Evolutionary conservation across 2,329 filamentous ascomycete genomes (phyloP).

Genomic region (Colletotrichum sojae): DNA sequence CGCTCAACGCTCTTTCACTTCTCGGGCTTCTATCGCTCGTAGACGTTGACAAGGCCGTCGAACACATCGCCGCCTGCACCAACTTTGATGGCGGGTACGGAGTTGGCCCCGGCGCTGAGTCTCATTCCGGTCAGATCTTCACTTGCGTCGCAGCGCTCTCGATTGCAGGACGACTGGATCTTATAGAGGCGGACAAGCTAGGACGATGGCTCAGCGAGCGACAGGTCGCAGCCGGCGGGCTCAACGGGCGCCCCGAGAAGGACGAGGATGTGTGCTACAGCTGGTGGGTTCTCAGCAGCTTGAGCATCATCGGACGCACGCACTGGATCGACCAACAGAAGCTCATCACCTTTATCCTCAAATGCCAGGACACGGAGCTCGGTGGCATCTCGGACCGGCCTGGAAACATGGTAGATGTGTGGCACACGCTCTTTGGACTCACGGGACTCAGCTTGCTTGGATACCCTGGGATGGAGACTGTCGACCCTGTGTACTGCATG

Average conservation of each 20-base stretch:
- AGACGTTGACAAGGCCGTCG: slow-evolving; percentile 84
- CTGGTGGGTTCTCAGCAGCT: slow-evolving; percentile 96
- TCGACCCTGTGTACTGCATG: slow-evolving; percentile 92
- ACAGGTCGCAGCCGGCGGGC: slow-evolving; percentile 86
- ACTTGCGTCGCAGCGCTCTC: slow-evolving; percentile 90
- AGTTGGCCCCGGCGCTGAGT: slow-evolving; percentile 89
- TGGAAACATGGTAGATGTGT: slow-evolving; percentile 96
- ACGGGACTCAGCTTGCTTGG: slow-evolving; percentile 89
- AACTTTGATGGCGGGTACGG: slow-evolving; percentile 98
- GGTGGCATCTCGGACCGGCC: slow-evolving; percentile 93
- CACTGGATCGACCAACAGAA: slow-evolving; percentile 94
- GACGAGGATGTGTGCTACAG: slow-evolving; percentile 97
- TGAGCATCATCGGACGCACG: slow-evolving; percentile 88
- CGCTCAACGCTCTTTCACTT: slow-evolving; percentile 90
- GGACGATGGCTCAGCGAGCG: slow-evolving; percentile 94
- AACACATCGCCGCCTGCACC: slow-evolving; percentile 83
- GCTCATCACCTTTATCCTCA: slow-evolving; percentile 85
- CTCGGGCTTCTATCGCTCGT: slow-evolving; percentile 80
- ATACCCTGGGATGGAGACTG: slow-evolving; percentile 81
- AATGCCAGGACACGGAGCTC: slow-evolving; percentile 86
- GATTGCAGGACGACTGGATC: slow-evolving; percentile 85
- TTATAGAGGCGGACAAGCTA: slow-evolving; percentile 86
- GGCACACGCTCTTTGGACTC: slow-evolving; percentile 92
- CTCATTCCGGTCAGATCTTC: slow-evolving; percentile 95
- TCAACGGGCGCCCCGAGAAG: slow-evolving; percentile 97